phyloP scores from a whole-genome alignment of 495 filamentous ascomycete genomes.

The Penicillium samsonianum region DNA sequence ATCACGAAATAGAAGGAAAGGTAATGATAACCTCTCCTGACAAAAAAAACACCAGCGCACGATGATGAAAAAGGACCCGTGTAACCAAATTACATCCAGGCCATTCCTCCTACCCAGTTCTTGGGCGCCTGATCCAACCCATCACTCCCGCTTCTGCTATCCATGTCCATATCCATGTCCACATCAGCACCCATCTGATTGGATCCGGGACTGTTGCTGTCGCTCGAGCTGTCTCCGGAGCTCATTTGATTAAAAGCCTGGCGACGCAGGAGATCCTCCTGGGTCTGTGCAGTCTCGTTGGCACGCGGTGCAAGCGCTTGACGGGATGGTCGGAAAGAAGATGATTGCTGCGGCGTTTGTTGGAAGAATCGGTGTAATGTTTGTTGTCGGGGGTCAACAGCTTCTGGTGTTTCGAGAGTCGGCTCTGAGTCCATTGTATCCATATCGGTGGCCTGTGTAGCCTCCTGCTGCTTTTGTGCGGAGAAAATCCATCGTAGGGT shows the following conservation, averaged over 20 bases:
- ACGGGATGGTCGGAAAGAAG: slow-evolving; percentile 30
- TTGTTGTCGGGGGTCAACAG: slow-evolving; percentile 47
- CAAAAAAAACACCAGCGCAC: slow-evolving; percentile 21
- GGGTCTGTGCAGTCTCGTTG: slow-evolving; percentile 22
- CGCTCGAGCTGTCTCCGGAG: slow-evolving; percentile 21
- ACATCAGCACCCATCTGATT: slow-evolving; percentile 24
- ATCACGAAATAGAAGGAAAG: slow-evolving; percentile 2
- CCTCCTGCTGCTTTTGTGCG: slow-evolving; percentile 38
- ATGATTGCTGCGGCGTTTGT: slow-evolving; percentile 28
- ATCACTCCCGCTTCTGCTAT: slow-evolving; percentile 19
- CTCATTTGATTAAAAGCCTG: slow-evolving; percentile 23
- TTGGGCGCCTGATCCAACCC: slow-evolving; percentile 21
- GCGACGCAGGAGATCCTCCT: slow-evolving; percentile 22
- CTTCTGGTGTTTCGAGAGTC: slow-evolving; percentile 26
- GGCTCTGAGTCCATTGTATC: slow-evolving; percentile 33
- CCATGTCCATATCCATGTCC: slow-evolving; percentile 50
- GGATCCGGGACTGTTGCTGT: slow-evolving; percentile 29
- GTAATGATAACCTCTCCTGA: slow-evolving; percentile 1
- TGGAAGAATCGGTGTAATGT: slow-evolving; percentile 48
- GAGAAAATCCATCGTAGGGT: slow-evolving; percentile 50
- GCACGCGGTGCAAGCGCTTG: slow-evolving; percentile 32
- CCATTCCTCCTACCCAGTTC: slow-evolving; percentile 15
- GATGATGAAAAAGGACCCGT: background rate
- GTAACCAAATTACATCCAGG: slow-evolving; percentile 30
- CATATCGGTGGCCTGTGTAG: slow-evolving; percentile 18